Base-by-base conservation (phyloP, 1,284 basidiomycete species). In the Mycena citricolor region DNA sequence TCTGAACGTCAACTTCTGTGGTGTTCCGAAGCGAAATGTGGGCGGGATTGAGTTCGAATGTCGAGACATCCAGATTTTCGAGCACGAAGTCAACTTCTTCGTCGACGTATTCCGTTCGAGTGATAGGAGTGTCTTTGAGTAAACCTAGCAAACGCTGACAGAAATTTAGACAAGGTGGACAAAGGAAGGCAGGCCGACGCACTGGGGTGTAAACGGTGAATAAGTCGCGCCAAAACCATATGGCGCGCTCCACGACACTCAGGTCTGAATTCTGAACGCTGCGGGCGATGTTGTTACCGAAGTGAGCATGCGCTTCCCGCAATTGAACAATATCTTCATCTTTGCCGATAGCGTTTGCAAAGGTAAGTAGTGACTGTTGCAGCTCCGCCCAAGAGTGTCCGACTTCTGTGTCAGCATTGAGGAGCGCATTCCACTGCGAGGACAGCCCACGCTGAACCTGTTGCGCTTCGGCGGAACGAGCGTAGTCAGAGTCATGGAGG, bases 161-260 rank as follows among this genome's bases (percentile, higher is more conserved):
- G 14, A 5, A 13, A 10, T 12, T 2, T 8, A 31, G n/a, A 36
- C 6, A 1, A 28, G 19, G 22, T 5, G 22, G 22, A 8, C 25
- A 17, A 25, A 25, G 0, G 24, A 36, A 20, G 25, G 19, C 29
- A 39, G 28, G 21, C 33, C 25, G 10, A 61, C 72, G 8, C 50
- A 80, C 83, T 81, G 82, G 83, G 1, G 79, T 54, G 44, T 84
- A 83, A 4, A 83, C 79, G 47, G 76, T 79, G 68, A 84, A 79
- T 5, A 84, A 40, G 41, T 86, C 84, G 58, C 81, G 74, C 80
- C 81, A 85, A 63, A 86, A 74, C 83, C 83, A 86, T 1, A 77
- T 73, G 4, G 74, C 73, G 32, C 79, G 72, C 35, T 82, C 79
- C 53, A 79, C 57, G 3, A 72, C 69, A 37, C 62, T 47, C 1